Evolutionary conservation across 2,329 filamentous ascomycete species (phyloP), one percentile per base, ranked within the genome.

Genomic region (Pseudogymnoascus sp.): DNA sequence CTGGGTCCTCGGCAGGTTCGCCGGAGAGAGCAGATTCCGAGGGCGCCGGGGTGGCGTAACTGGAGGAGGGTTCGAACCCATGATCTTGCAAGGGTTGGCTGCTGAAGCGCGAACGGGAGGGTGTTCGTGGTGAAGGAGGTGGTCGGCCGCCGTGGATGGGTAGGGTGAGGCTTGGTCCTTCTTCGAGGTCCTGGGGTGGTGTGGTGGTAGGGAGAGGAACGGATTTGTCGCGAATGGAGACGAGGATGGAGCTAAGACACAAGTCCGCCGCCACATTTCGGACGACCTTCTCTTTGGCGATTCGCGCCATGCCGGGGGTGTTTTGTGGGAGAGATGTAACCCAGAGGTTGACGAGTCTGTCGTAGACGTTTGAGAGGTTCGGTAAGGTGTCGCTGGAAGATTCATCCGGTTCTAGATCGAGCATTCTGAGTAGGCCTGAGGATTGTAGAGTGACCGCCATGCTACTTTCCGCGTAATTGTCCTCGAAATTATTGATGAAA

Each of bases 181-280:
- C 29, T 26, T 60, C 36, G 6, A 37, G 31, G n/a, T 60, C 45
- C 16, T 60, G 23, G 29, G 26, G 5, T 11, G 51, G 21, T 37
- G 23, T n/a, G 11, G 29, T 14, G 8, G 26, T 5, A 6, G 23
- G 40, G 5, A 59, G n/a, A 14, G 37, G 45, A 37, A 39, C 14
- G 7, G 60, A 40, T 54, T 26, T 64, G 26, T 29, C 23, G 26
- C 64, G 64, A 11, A 73, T 51, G 39, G 70, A 73, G 12, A 73
- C 62, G 26, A 65, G 67, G 23, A 71, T 59, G 3, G 71, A 74
- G 60, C 68, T 71, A 7, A 74, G 64, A 45, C 65, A 70, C 21
- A 74, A 57, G n/a, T 73, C 71, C 18, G 70, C 66, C 14, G 72
- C 68, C 1, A 73, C 65, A 36, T 67, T 67, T 8, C 70, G 68